A percentile compares a stretch with the other conserved stretches of the same genome.
These are phyloP conservation scores for Colletotrichum magnum DNA, from an alignment of 2,329 filamentous ascomycete genomes.

Conservation along the genomic window DNA sequence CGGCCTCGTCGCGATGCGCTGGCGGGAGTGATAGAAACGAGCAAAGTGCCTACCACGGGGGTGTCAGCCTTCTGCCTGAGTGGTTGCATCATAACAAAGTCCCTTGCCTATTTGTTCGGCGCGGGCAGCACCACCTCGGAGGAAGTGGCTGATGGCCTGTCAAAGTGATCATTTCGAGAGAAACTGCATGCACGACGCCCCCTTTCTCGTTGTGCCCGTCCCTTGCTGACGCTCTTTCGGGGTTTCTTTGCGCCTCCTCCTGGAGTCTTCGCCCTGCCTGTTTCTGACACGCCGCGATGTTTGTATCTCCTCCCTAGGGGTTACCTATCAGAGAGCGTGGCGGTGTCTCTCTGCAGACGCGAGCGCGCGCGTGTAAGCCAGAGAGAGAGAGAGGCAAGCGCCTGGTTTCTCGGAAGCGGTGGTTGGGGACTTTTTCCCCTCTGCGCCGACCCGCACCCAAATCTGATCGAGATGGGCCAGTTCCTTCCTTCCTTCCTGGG, in stretches of 20 bases:
- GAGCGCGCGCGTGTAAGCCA: constrained; percentile 8
- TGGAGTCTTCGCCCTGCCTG: neutral
- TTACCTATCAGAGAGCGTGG: neutral
- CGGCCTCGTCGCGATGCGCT: constrained; percentile 36
- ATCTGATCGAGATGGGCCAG: neutral
- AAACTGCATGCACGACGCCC: constrained; percentile 13
- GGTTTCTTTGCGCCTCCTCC: neutral
- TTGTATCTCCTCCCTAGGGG: neutral
- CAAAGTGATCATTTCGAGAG: constrained; percentile 1
- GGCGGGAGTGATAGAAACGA: constrained; percentile 12
- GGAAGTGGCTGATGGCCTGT: constrained; percentile 9
- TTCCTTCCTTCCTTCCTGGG: too few species aligned
- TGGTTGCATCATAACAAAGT: constrained; percentile 1
- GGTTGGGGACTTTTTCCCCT: neutral
- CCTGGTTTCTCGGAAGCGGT: neutral
- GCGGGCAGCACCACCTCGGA: neutral
- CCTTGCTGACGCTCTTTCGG: too few species aligned
- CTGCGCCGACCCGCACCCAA: neutral
- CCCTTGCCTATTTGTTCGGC: neutral
- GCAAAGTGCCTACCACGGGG: constrained; percentile 10
- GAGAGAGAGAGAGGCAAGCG: neutral
- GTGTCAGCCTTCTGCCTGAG: constrained; percentile 7
- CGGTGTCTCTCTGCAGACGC: neutral
- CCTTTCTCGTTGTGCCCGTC: neutral
- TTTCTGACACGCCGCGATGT: constrained; percentile 2